These are phyloP conservation scores for Casuarina equisetifolia DNA, from an alignment of 306 rosid species.

Conservation along the genomic window DNA sequence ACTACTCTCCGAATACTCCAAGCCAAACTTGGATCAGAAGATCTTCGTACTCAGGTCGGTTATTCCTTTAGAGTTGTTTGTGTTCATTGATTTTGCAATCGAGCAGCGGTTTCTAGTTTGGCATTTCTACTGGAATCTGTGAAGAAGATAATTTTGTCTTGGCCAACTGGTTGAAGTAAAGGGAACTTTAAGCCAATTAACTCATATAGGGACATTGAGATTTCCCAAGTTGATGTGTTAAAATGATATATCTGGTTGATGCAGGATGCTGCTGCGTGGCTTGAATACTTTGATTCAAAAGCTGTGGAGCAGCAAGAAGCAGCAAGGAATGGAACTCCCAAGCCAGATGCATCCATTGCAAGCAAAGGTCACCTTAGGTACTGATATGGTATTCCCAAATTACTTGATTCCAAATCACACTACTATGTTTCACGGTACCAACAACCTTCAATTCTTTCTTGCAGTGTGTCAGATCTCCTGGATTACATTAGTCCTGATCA, in stretches of 20 bases:
- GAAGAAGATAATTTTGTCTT: not conserved
- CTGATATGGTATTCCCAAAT: conserved; percentile 67
- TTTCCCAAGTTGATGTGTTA: conserved; percentile 10
- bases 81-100: not conserved
- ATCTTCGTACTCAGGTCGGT: conserved; percentile 93
- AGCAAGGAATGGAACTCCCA: conserved; percentile 88
- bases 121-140: not conserved
- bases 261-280: conserved; percentile 99
- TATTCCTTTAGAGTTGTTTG: not conserved
- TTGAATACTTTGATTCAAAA: conserved; percentile 92
- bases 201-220: not conserved
- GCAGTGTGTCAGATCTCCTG: conserved; percentile 95
- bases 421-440: conserved; percentile 27
- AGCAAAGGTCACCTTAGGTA: conserved; percentile 99
- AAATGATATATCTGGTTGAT: conserved; percentile 16
- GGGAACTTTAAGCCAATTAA: conserved; percentile 1
- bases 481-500: conserved; percentile 91
- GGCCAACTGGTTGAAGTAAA: not conserved
- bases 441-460: conserved; percentile 36
- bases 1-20: conserved; percentile 89
- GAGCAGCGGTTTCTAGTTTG: not conserved
- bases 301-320: conserved; percentile 97
- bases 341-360: conserved; percentile 85
- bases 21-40: conserved; percentile 83
- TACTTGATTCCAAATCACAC: conserved; percentile 44